Evolutionary conservation across 2,329 filamentous ascomycete genomes (phyloP).

Genomic region (Colletotrichum eremochloae): DNA sequence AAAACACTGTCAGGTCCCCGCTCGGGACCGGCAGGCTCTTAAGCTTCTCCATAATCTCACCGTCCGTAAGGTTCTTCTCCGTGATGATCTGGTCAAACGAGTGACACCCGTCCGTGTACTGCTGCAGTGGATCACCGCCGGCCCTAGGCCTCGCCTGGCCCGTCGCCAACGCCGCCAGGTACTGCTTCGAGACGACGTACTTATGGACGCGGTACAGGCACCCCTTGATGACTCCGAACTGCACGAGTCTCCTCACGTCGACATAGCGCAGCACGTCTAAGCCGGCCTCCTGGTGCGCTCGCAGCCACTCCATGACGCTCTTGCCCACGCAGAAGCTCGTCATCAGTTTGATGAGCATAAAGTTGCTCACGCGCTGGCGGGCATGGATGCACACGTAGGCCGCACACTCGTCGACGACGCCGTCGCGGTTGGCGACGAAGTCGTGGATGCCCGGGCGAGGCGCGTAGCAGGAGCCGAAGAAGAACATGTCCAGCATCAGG

Average conservation of each 20-base stretch:
- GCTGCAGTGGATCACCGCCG: conserved; percentile 68
- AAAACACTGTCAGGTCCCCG: conserved; percentile 68
- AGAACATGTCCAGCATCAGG: conserved; percentile 92
- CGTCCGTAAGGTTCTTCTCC: conserved; percentile 78
- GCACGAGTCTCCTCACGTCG: conserved; percentile 91
- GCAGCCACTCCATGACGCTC: conserved; percentile 89
- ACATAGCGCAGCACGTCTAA: conserved; percentile 79
- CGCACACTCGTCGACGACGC: conserved; percentile 87
- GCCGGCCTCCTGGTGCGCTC: conserved; percentile 76
- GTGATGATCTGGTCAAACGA: conserved; percentile 87
- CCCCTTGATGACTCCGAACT: conserved; percentile 96
- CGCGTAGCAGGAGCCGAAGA: conserved; percentile 92
- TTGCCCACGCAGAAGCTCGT: conserved; percentile 85
- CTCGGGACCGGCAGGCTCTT: conserved; percentile 67
- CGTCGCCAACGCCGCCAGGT: conserved; percentile 68
- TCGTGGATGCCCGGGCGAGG: conserved; percentile 81
- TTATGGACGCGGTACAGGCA: conserved; percentile 94
- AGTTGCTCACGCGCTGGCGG: conserved; percentile 64
- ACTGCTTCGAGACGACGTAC: conserved; percentile 80
- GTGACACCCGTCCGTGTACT: conserved; percentile 80
- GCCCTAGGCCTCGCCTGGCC: conserved; percentile 60
- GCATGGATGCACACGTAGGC: conserved; percentile 78
- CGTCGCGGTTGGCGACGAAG: conserved; percentile 81
- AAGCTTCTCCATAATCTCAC: conserved; percentile 77
- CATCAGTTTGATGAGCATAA: conserved; percentile 85